Conservation (phyloP, 2,329 filamentous ascomycete genomes). For the Fusarium decemcellulare region DNA sequence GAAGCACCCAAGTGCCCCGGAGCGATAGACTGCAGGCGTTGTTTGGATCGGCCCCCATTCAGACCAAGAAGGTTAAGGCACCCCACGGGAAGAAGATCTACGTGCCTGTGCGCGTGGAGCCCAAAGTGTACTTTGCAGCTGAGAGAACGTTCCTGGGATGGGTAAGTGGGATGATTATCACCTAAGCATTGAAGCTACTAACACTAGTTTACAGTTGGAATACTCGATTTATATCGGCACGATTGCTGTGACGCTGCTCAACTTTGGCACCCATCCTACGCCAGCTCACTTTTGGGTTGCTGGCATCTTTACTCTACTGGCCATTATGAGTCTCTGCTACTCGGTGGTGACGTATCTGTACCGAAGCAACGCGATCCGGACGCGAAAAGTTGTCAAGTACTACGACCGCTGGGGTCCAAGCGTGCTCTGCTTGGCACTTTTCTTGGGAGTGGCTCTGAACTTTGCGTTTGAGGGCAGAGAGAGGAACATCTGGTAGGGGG, state of each 20-base stretch:
- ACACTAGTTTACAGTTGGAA: conserved; percentile 75
- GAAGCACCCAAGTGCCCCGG: conserved; percentile 69
- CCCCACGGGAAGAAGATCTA: conserved; percentile 93
- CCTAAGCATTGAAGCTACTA: background rate
- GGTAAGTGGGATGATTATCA: conserved; percentile 65
- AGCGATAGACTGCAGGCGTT: conserved; percentile 67
- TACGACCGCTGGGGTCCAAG: conserved; percentile 92
- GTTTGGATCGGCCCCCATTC: conserved; percentile 69
- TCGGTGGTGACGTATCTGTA: conserved; percentile 88
- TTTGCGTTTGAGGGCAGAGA: conserved; percentile 83
- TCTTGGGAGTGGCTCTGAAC: conserved; percentile 82
- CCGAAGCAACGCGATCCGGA: conserved; percentile 87
- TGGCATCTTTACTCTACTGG: conserved; percentile 86
- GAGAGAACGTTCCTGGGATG: conserved; percentile 97
- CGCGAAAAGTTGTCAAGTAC: conserved; percentile 87
- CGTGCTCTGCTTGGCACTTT: conserved; percentile 79
- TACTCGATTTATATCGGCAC: conserved; percentile 95
- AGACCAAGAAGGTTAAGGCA: conserved; percentile 75
- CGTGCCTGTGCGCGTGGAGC: conserved; percentile 94
- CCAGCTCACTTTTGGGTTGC: conserved; percentile 76
- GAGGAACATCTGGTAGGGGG: conserved; percentile 64
- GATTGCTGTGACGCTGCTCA: conserved; percentile 86
- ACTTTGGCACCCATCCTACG: conserved; percentile 77
- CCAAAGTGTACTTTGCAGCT: conserved; percentile 97
- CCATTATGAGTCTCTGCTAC: conserved; percentile 84